A percentile compares a stretch with the other conserved stretches of the same genome.
phyloP scores from a whole-genome alignment of 2,329 filamentous ascomycete genomes.

The Fusarium haematococcum region DNA sequence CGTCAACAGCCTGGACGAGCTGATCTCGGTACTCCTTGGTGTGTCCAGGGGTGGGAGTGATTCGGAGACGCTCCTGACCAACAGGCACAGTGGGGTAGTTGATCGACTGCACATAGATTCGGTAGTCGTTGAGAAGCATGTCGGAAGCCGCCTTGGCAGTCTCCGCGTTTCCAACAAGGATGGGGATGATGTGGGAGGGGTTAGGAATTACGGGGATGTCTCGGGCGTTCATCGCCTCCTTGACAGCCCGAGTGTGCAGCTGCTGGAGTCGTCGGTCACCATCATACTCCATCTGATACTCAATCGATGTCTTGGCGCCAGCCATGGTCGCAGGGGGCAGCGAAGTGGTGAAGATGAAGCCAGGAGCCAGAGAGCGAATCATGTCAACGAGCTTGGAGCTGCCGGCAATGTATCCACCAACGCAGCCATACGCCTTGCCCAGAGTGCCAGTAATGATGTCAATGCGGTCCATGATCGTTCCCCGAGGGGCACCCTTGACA shows the following conservation, averaged over 20 bases:
- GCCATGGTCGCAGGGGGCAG: slow-evolving; percentile 97
- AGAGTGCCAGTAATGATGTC: slow-evolving; percentile 98
- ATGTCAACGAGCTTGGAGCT: slow-evolving; percentile 89
- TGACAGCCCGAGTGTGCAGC: slow-evolving; percentile 94
- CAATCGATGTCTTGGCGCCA: slow-evolving; percentile 89
- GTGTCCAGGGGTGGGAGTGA: slow-evolving; percentile 96
- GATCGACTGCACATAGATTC: slow-evolving; percentile 98
- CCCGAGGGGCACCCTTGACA: slow-evolving; percentile 76
- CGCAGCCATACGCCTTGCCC: slow-evolving; percentile 97
- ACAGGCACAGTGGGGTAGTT: slow-evolving; percentile 99
- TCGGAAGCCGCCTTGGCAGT: slow-evolving; percentile 93
- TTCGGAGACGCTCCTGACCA: slow-evolving; percentile 95
- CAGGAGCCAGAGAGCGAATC: slow-evolving; percentile 92
- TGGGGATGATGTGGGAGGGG: slow-evolving; percentile 94
- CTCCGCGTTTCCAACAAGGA: slow-evolving; percentile 94
- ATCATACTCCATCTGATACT: slow-evolving; percentile 88
- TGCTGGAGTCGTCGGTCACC: slow-evolving; percentile 94
- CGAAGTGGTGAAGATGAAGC: slow-evolving; percentile 99
- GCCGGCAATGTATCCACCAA: slow-evolving; percentile 97
- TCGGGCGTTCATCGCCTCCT: slow-evolving; percentile 79
- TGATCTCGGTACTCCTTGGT: slow-evolving; percentile 86
- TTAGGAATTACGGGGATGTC: slow-evolving; percentile 98
- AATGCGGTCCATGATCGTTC: slow-evolving; percentile 93
- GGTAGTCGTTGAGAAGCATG: slow-evolving; percentile 87
- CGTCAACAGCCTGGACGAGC: slow-evolving; percentile 84